Evolutionary conservation across 116 monocot species (phyloP).

Genomic region (Papilionanthe hybrid): DNA sequence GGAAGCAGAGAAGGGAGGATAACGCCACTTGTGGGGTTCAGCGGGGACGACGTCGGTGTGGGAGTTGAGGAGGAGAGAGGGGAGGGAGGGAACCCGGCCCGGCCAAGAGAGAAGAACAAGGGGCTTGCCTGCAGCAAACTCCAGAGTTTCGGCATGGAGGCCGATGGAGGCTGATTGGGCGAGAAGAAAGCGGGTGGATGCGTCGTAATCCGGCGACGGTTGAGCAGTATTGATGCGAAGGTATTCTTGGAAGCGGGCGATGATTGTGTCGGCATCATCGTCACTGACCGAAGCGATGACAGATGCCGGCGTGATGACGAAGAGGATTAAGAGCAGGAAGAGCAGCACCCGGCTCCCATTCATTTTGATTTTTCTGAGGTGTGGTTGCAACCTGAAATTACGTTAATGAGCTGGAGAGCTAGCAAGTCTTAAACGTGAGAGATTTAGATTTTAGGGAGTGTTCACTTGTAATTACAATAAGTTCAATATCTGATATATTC

Average conservation of each 20-base stretch:
- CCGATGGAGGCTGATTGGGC: slow-evolving; percentile 25
- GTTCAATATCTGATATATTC: too few relatives aligned
- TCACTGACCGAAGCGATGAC: neutral
- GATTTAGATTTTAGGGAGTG: too few relatives aligned
- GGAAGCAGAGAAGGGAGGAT: slow-evolving; percentile 69
- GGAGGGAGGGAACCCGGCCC: slow-evolving; percentile 55
- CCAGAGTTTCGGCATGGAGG: slow-evolving; percentile 39
- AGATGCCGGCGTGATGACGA: neutral
- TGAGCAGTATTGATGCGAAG: slow-evolving; percentile 90
- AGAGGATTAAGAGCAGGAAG: neutral
- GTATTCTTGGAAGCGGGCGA: slow-evolving; percentile 75
- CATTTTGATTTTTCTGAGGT: neutral
- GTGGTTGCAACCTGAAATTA: too few relatives aligned
- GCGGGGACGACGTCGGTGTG: slow-evolving; percentile 97
- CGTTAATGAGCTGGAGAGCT: too few relatives aligned
- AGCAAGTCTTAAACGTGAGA: too few relatives aligned
- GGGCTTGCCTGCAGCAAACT: slow-evolving; percentile 64
- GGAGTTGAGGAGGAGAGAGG: slow-evolving; percentile 88
- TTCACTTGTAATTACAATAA: too few relatives aligned
- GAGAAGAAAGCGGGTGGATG: slow-evolving; percentile 50
- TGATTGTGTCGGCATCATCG: slow-evolving; percentile 20
- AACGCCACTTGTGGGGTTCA: slow-evolving; percentile 75
- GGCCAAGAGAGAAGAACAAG: slow-evolving; percentile 77
- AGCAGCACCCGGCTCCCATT: neutral
- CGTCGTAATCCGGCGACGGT: slow-evolving; percentile 73